Percentiles rank a stretch among this genome's conserved stretches.
phyloP scores from a whole-genome alignment of 805 yeast genomes.

The Teunomyces lycoperdinae region DNA sequence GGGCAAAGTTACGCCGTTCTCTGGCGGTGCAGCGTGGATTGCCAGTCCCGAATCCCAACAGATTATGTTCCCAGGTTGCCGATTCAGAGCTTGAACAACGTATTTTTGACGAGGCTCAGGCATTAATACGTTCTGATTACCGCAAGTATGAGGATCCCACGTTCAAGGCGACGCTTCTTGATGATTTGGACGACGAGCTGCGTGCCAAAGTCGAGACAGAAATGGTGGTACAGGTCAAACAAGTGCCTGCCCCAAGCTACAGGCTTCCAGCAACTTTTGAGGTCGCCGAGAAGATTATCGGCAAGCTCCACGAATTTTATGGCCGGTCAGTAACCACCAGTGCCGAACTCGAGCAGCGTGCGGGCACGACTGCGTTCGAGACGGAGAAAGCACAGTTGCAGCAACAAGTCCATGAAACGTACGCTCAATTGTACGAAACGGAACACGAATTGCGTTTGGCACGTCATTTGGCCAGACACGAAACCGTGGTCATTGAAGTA shows the following conservation, averaged over 20 bases:
- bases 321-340: not conserved
- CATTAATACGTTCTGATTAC: constrained; percentile 43
- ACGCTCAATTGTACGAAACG: constrained; percentile 11
- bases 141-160: constrained; percentile 24
- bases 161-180: constrained; percentile 15
- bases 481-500: constrained; percentile 15
- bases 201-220: constrained; percentile 16
- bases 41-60: constrained; percentile 36
- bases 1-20: constrained; percentile 39
- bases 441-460: constrained; percentile 15
- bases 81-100: constrained; percentile 11
- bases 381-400: constrained; percentile 5
- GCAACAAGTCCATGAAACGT: constrained; percentile 8
- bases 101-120: constrained; percentile 30
- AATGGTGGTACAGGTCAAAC: not conserved
- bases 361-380: constrained; percentile 7
- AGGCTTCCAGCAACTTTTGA: constrained; percentile 14
- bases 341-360: not conserved
- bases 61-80: not conserved
- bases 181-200: constrained; percentile 31
- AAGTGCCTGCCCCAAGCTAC: not conserved
- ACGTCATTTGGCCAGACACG: constrained; percentile 12
- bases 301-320: constrained; percentile 17
- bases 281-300: constrained; percentile 14
- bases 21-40: constrained; percentile 46